phyloP scores from a whole-genome alignment of 139 green algal species.

The Deuterostichococcus epilithicus region DNA sequence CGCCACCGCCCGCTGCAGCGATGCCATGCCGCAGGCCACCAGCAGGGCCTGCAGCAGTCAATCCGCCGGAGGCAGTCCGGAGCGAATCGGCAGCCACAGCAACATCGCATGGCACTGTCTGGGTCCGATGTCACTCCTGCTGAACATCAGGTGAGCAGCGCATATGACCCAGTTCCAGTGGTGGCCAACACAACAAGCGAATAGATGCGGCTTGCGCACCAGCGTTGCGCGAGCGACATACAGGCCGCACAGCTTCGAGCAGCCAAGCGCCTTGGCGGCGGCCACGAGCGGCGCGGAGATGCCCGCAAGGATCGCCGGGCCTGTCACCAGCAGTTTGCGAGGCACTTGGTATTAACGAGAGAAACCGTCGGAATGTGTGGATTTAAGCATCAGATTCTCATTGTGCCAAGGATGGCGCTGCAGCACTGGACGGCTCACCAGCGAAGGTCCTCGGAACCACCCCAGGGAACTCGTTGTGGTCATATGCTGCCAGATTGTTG shows the following conservation, averaged over 20 bases:
- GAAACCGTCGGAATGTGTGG: too few relatives aligned
- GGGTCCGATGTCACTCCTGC: too few relatives aligned
- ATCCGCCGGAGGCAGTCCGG: neutral
- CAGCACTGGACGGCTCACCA: conserved; percentile 27
- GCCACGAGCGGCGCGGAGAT: neutral
- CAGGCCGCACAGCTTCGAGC: conserved; percentile 14
- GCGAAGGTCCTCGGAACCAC: conserved; percentile 81
- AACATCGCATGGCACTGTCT: too few relatives aligned
- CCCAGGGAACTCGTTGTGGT: conserved; percentile 79
- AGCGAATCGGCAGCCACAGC: too few relatives aligned
- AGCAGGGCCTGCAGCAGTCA: conserved; percentile 16
- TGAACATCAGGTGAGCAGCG: neutral
- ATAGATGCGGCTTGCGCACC: conserved; percentile 23
- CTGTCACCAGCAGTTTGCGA: too few relatives aligned
- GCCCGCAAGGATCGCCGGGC: neutral
- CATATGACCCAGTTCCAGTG: too few relatives aligned
- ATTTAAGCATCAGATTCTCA: too few relatives aligned
- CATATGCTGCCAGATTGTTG: conserved; percentile 47
- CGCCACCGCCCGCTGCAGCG: conserved; percentile 10
- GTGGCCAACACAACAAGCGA: too few relatives aligned
- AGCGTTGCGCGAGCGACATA: conserved; percentile 18
- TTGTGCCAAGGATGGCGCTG: too few relatives aligned
- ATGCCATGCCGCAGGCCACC: conserved; percentile 17
- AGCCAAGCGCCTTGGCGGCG: neutral
- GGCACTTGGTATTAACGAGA: too few relatives aligned